Evolutionary conservation across 2,329 filamentous ascomycete genomes (phyloP).

Genomic region (Calonectria hawksworthii): DNA sequence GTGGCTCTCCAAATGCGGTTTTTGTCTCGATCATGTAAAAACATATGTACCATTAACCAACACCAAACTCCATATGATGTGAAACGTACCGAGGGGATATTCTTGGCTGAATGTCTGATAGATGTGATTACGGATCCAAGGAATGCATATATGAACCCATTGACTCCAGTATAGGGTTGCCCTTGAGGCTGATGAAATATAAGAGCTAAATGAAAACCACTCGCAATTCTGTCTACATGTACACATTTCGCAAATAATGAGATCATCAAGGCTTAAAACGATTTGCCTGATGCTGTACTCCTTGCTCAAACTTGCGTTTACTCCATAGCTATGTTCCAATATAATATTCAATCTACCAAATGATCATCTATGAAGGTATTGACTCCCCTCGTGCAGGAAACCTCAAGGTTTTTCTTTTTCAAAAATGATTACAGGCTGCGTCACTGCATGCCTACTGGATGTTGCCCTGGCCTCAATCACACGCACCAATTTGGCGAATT

Average conservation of each 20-base stretch:
- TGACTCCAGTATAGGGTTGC: too few species aligned
- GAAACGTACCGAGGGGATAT: slow-evolving; percentile 4
- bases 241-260: neutral
- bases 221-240: neutral
- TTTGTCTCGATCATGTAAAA: slow-evolving; percentile 41
- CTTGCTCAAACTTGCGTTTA: neutral
- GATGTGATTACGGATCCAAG: neutral
- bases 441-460: neutral
- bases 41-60: slow-evolving; percentile 42
- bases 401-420: neutral
- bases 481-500: neutral
- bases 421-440: neutral
- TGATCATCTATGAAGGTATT: neutral
- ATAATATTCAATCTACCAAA: neutral
- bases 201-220: neutral
- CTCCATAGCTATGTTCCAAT: neutral
- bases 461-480: neutral
- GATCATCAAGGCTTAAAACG: neutral
- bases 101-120: neutral
- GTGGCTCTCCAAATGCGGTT: slow-evolving; percentile 10
- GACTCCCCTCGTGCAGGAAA: neutral
- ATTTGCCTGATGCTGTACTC: neutral
- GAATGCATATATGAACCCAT: neutral
- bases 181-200: neutral
- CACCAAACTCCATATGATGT: slow-evolving; percentile 25